Evolutionary conservation across 208 protist genomes (phyloP).

Genomic region (Histomonas meleagridis): DNA sequence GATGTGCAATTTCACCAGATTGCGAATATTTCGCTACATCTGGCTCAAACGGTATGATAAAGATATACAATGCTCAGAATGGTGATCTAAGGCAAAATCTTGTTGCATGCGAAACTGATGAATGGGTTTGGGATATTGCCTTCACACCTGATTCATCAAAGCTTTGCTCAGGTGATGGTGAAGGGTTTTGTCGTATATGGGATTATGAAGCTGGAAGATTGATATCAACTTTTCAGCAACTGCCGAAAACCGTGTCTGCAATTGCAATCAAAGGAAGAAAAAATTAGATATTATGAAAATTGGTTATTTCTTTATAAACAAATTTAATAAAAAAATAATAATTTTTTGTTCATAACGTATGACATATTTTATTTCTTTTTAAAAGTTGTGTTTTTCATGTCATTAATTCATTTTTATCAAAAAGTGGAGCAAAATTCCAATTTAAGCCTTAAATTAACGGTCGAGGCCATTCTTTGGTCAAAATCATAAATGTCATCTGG

Average conservation of each 20-base stretch:
- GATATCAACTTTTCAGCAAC: background rate
- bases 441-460: too few species aligned
- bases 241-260: background rate
- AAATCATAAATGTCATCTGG: too few species aligned
- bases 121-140: constrained; percentile 6
- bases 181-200: background rate
- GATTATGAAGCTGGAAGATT: constrained; percentile 24
- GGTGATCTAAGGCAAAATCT: constrained; percentile 1
- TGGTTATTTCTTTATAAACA: too few species aligned
- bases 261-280: too few species aligned
- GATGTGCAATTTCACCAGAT: background rate
- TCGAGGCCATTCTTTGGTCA: too few species aligned
- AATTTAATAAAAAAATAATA: too few species aligned
- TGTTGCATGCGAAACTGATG: background rate
- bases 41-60: background rate
- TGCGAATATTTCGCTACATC: background rate
- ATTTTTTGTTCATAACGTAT: too few species aligned
- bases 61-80: background rate
- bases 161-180: background rate
- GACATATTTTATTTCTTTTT: too few species aligned
- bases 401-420: too few species aligned
- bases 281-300: too few species aligned
- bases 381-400: too few species aligned
- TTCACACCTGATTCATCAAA: constrained; percentile 9
- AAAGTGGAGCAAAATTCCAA: too few species aligned